Conservation (phyloP, 2,329 filamentous ascomycete species). For the Capronia americana region DNA sequence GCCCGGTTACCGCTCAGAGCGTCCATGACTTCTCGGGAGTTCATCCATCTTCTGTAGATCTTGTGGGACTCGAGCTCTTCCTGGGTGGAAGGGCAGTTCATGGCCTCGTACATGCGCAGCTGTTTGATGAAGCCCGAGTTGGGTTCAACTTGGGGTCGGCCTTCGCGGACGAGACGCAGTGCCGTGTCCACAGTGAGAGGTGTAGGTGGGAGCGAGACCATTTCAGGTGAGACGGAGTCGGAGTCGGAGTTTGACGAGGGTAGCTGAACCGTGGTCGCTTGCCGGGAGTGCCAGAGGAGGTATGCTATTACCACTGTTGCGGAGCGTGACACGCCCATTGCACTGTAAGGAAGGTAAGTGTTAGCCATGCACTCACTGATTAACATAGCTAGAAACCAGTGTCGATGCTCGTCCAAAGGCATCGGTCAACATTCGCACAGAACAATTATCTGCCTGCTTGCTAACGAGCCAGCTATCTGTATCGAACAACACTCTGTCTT, state of each 20-base stretch:
- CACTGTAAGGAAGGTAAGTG: slow-evolving; percentile 64
- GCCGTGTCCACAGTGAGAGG: slow-evolving; percentile 59
- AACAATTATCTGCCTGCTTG: background rate
- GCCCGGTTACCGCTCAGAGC: slow-evolving; percentile 77
- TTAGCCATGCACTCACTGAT: background rate
- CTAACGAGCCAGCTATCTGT: background rate
- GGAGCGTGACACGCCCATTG: slow-evolving; percentile 94
- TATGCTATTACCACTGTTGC: slow-evolving; percentile 84
- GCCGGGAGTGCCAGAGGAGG: slow-evolving; percentile 65
- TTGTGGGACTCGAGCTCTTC: slow-evolving; percentile 65
- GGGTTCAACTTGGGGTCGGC: slow-evolving; percentile 80
- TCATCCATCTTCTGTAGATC: slow-evolving; percentile 80
- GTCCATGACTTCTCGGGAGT: slow-evolving; percentile 68
- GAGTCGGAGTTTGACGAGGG: slow-evolving; percentile 7
- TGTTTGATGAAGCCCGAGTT: slow-evolving; percentile 93
- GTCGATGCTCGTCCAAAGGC: background rate
- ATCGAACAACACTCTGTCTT: background rate
- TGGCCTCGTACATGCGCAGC: slow-evolving; percentile 82
- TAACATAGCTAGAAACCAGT: background rate
- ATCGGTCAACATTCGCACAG: background rate
- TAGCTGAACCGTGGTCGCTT: slow-evolving; percentile 18
- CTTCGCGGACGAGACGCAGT: slow-evolving; percentile 71
- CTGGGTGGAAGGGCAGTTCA: slow-evolving; percentile 76
- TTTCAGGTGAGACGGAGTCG: slow-evolving; percentile 49
- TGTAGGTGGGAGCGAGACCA: slow-evolving; percentile 54